Evolutionary conservation across 2,329 filamentous ascomycete genomes (phyloP), one percentile per base, ranked within the genome.

Genomic region (Coleophoma crateriformis): DNA sequence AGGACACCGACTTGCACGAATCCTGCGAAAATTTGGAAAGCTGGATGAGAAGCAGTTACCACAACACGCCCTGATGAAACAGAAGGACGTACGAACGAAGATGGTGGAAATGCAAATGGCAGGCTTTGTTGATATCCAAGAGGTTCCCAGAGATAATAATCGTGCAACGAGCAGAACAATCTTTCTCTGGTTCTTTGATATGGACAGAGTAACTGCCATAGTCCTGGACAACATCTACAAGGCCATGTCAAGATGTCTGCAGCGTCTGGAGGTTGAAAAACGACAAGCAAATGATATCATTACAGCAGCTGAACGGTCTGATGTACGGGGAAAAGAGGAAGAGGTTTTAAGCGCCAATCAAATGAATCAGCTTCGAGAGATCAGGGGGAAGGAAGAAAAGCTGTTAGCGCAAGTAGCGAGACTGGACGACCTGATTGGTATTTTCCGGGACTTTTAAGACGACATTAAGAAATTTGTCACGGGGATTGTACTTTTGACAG

Each of bases 21-120:
- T 97, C 49, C 77, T 99, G 17, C 80, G 87, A 37, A 84, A 87
- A 51, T 90, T 91, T 63, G 94, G 94, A 47, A 96, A 94, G 64
- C 75, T 97, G n/a, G 92, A 97, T 58, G 94, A 99, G 68, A 95
- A 95, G 68, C 85, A 88, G 53, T 76, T 96, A 12, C 87, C 88
- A 35, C 84, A 84, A 45, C 77, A 90, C 49, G 88, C 87, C 47
- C 79, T 99, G 53, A 85, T 96, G 74, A 86, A 87, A 50, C 88
- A 92, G 60, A 84, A 86, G 50, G 89, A 96, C 47, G 82, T 97
- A 20, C 88, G 94, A 43, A 83, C 85, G 50, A 87, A 90, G 54
- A 85, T 97, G 68, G 85, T 88, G 13, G 82, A 85, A 54, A 88
- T 99, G 78, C 88, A 95, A 58, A 84, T 90, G 66, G 83, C 84